Evolutionary conservation across 371 early-diverging fungal species (phyloP), one percentile per base, ranked within the genome.

Genomic region (Mucor piriformis): DNA sequence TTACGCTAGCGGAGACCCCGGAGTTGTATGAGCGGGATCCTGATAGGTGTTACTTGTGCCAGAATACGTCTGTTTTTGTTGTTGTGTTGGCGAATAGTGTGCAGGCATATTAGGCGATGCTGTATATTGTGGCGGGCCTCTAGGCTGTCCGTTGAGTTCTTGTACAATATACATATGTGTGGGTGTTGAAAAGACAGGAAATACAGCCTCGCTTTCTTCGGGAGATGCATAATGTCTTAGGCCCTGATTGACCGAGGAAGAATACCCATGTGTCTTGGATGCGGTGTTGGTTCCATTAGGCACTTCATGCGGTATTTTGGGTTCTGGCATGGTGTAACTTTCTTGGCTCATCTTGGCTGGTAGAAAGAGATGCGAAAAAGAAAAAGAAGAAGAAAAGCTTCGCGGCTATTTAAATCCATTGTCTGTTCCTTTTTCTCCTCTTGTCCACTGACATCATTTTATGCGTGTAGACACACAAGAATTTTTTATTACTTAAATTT

Each of bases 111-210:
- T 23, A 11, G 27, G 25, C n/a, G 42, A 43, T 34, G 24, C 34
- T 16, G 25, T n/a, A 10, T 35, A 37, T 16, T 35, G 24, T 18
- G 42, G 42, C 3, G 42, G 18, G 18, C 42, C 42, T 18, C 42
- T n/a, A 3, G 42, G 42, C 18, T 42, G 42, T 18, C 12, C 24
- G 2, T 58, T 44, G 27, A 57, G 23, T 15, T 52, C 57, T n/a
- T 46, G 27, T 46, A 29, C 16, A 29, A 64, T 5, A 21, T 66
- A 66, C 66, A 66, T 66, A 4, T 61, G 37, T 0, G 61, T 66
- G 12, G 66, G 66, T 16, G 66, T 66, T 12, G 33, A 57, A 18
- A 66, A 66, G 3, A 66, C 37, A n/a, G 66, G 66, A 23, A 66
- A 25, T 3, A 57, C 54, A 10, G 61, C 66, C 27, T 66, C 66